phyloP scores from a whole-genome alignment of 352 stramenopile species.

The Phytophthora pinifolia region DNA sequence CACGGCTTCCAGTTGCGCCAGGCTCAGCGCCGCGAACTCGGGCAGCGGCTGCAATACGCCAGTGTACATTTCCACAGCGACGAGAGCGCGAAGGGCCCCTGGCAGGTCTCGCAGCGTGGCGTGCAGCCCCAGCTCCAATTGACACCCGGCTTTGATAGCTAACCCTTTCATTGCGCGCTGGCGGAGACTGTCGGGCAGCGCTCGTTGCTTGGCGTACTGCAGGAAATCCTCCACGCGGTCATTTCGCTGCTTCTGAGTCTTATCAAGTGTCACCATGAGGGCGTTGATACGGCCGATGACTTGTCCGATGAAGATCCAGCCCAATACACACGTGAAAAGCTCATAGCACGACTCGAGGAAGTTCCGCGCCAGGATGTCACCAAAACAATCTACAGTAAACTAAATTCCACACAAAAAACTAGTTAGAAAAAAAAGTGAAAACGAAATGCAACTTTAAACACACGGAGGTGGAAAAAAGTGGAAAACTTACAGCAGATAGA shows the following conservation, averaged over 20 bases:
- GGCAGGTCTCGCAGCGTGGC: slow-evolving; percentile 56
- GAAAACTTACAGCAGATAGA: slow-evolving; percentile 53
- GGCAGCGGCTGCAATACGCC: slow-evolving; percentile 29
- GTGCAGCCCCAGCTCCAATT: slow-evolving; percentile 38
- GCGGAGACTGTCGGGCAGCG: slow-evolving; percentile 40
- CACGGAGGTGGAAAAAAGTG: not conserved
- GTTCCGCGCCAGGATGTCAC: slow-evolving; percentile 65
- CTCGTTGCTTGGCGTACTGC: slow-evolving; percentile 63
- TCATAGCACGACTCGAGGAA: slow-evolving; percentile 61
- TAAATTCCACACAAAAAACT: slow-evolving; percentile 8
- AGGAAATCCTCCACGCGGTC: slow-evolving; percentile 64
- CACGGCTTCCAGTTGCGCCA: slow-evolving; percentile 51
- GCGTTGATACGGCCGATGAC: slow-evolving; percentile 70
- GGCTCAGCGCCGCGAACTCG: slow-evolving; percentile 41
- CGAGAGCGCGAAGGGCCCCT: slow-evolving; percentile 27
- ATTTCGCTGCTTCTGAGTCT: slow-evolving; percentile 51
- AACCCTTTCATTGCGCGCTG: slow-evolving; percentile 53
- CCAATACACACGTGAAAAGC: slow-evolving; percentile 64
- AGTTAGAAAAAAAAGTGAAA: slow-evolving; percentile 3
- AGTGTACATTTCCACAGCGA: slow-evolving; percentile 64
- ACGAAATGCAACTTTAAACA: too few species aligned
- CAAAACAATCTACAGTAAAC: slow-evolving; percentile 83
- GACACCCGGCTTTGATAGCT: slow-evolving; percentile 52
- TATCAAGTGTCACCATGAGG: slow-evolving; percentile 70
- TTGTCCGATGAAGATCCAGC: slow-evolving; percentile 78